Base-by-base conservation (phyloP, 2,329 filamentous ascomycete genomes). In the Chalaropsis thielavioides region DNA sequence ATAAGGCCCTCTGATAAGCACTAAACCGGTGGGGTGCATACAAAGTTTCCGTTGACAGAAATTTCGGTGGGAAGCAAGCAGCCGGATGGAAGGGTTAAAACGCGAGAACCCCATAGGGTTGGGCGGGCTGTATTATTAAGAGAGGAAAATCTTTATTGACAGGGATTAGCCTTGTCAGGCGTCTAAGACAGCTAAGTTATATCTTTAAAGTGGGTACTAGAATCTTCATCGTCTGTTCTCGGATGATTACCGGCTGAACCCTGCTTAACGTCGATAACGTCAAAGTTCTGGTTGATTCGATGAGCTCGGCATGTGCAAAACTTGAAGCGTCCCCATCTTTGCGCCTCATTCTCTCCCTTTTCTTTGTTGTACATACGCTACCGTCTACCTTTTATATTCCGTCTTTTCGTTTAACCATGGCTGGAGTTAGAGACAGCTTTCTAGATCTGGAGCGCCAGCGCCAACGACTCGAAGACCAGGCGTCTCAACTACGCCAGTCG, bases 401-500 rank as follows among this genome's bases (percentile, higher is more conserved):
- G 31, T 7, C 27, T 40, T 13, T 43, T 3, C 15, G 22, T 11
- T 61, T 5, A 17, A 68, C 62, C 61, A 81, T 81, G 78, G 70
- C 75, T 35, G 67, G 72, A 54, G 69, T 70, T 62, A 76, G 74
- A 69, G 79, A 83, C 69, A 80, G 80, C 64, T 80, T 91, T 62
- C 76, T 83, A 56, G 82, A 86, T 71, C 81, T 95, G 51, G 90
- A 95, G 74, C 82, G 82, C 68, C 89, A 92, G 71, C 83, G 89
- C 17, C 78, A 82, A 69, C 81, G 85, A 67, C 84, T 97, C 7
- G 89, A 96, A 74, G 81, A 84, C 44, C 90, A 87, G 69, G 81
- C 95, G 59, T 68, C 69, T 35, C 70, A 90, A 72, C 81, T 97
- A 22, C 83, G 83, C 64, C 84, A 87, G 71, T 86, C 88, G 6